A percentile compares a stretch with the other conserved stretches of the same genome.
Evolutionary conservation across 2,329 filamentous ascomycete species (phyloP).

Genomic region (Xylariales sp.): DNA sequence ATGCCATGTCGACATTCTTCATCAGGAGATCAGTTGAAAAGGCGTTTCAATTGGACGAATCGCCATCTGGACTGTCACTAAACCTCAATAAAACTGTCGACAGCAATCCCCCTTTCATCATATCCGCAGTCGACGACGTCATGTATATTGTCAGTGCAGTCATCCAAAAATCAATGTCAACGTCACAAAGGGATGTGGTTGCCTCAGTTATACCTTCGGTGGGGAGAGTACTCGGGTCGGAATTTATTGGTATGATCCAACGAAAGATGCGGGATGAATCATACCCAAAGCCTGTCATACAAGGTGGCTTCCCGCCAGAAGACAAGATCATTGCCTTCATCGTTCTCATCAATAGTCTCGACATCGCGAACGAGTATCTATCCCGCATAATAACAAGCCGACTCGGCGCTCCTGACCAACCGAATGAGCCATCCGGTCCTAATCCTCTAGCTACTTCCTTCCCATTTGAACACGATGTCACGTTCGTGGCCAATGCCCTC

Average conservation of each 20-base stretch:
- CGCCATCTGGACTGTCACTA: slow-evolving; percentile 73
- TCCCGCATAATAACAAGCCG: slow-evolving; percentile 74
- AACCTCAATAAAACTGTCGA: slow-evolving; percentile 67
- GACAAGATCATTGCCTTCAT: slow-evolving; percentile 85
- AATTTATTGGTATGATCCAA: slow-evolving; percentile 96
- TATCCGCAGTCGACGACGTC: slow-evolving; percentile 93
- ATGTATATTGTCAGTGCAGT: slow-evolving; percentile 99
- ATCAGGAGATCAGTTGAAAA: slow-evolving; percentile 95
- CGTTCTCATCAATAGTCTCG: slow-evolving; percentile 91
- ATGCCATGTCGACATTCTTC: slow-evolving; percentile 92
- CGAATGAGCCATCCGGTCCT: slow-evolving; percentile 29
- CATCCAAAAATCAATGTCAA: slow-evolving; percentile 78
- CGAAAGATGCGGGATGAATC: slow-evolving; percentile 96
- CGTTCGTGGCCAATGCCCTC: slow-evolving; percentile 64
- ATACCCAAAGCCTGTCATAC: slow-evolving; percentile 75
- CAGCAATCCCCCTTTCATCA: slow-evolving; percentile 82
- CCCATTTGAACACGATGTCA: slow-evolving; percentile 72
- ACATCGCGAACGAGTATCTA: slow-evolving; percentile 87
- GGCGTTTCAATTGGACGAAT: slow-evolving; percentile 93
- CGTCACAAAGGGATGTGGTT: slow-evolving; percentile 75
- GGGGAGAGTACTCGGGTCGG: slow-evolving; percentile 73
- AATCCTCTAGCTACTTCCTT: slow-evolving; percentile 61
- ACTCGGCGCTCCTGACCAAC: slow-evolving; percentile 41
- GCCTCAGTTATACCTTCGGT: slow-evolving; percentile 74
- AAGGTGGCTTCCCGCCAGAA: slow-evolving; percentile 81